These are phyloP conservation scores for Eudorina sp. DNA, from an alignment of 139 green algal species.

Conservation along the genomic window DNA sequence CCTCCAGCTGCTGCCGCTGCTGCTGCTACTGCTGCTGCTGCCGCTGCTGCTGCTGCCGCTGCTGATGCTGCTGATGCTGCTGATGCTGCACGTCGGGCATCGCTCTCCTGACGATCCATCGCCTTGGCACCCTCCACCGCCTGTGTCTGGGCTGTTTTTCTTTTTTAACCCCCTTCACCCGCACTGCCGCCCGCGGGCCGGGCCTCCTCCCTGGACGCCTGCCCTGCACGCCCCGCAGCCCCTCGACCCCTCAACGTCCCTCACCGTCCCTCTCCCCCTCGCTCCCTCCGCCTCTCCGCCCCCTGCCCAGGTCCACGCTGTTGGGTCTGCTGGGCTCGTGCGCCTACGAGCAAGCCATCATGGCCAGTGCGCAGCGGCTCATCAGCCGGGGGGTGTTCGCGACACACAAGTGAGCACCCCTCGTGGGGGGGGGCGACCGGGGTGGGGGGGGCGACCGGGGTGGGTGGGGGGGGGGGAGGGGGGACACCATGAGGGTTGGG, in stretches of 20 bases:
- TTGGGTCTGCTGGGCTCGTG: constrained; percentile 55
- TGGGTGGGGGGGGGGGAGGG: not conserved
- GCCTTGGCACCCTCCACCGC: too few relatives aligned
- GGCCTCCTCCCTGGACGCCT: too few relatives aligned
- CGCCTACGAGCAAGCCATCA: constrained; percentile 61
- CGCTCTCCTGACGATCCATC: too few relatives aligned
- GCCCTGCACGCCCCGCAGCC: too few relatives aligned
- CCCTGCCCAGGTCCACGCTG: constrained; percentile 45
- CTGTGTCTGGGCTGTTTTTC: too few relatives aligned
- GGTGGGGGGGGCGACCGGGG: not conserved
- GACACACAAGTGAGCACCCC: not conserved
- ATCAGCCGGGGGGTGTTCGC: constrained; percentile 46
- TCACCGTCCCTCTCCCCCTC: not conserved
- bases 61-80: too few relatives aligned
- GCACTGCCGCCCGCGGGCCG: too few relatives aligned
- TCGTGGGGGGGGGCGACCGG: not conserved
- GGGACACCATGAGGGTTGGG: not conserved
- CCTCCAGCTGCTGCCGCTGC: too few relatives aligned
- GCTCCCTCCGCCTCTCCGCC: not conserved
- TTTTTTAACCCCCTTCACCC: too few relatives aligned
- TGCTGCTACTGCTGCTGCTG: too few relatives aligned
- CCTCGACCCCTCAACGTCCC: not conserved
- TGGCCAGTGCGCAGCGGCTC: constrained; percentile 48
- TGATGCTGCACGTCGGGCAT: too few relatives aligned
- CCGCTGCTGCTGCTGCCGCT: too few relatives aligned